phyloP scores from a whole-genome alignment of 2,329 filamentous ascomycete genomes.

The Fusarium austroafricanum region DNA sequence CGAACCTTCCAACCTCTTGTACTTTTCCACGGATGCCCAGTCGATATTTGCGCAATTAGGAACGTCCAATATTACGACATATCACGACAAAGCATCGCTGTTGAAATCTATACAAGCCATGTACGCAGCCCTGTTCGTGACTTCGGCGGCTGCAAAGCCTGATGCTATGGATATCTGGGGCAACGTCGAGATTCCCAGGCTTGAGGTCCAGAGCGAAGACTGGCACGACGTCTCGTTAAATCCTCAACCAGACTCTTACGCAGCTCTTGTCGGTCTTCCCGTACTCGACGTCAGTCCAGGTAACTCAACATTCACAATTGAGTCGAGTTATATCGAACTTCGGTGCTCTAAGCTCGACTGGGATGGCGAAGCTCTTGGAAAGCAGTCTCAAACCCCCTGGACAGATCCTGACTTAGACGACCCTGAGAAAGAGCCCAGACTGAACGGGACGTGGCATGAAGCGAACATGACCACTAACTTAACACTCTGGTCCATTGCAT shows the following conservation, averaged over 20 bases:
- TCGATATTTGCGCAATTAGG: neutral
- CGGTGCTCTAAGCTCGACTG: no score
- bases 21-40: neutral
- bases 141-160: neutral
- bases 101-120: neutral
- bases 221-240: neutral
- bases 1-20: neutral
- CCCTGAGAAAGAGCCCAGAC: no score
- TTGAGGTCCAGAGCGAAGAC: neutral
- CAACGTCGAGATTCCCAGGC: constrained; percentile 22
- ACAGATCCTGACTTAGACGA: no score
- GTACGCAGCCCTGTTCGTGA: neutral
- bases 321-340: no score
- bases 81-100: neutral
- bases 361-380: no score
- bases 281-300: no score
- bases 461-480: no score
- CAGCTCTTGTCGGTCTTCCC: no score
- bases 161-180: constrained; percentile 18
- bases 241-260: neutral
- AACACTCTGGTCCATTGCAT: neutral
- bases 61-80: no score
- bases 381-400: no score
- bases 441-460: constrained; percentile 21
- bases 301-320: no score